Base-by-base conservation (phyloP, 257 asterid genomes). In the Oldenlandia corymbosa region DNA sequence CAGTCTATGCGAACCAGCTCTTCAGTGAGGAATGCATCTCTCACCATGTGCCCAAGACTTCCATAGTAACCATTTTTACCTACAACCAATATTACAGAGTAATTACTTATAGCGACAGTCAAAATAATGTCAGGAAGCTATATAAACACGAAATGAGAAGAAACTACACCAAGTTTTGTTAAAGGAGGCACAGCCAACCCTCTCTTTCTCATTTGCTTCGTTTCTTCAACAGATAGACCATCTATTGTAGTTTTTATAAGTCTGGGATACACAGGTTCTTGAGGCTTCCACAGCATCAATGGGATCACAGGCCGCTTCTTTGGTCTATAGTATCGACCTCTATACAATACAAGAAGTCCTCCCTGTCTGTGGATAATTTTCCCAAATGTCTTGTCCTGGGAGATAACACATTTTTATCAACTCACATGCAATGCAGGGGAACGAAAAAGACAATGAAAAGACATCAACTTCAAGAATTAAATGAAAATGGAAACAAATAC, bases 11-110 rank as follows among this genome's bases (percentile, higher is more conserved):
- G 83, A 48, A 89, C 88, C 50, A 92, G 76, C 78, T 89, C 97
- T 31, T 87, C 95, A 2, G 73, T 65, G 41, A 92, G 81, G 76
- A 89, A 92, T 75, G 96, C 96, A 84, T 89, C 99, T 43, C 88
- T 84, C 56, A 92, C 84, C 97, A 89, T 92, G 42, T 89, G 91
- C 27, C 89, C 85, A 21, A 92, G 99, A 68, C 88, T 83, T 47
- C 89, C 95, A 67, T 92, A 92, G 67, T 92, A 92, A 46, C 99
- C 97, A 69, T 89, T 92, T 80, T 84, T 89, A 31, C 91, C 98
- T 91, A 91, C 82, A 75, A 54, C 50, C 31, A 57, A 17, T 18
- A 62, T 32, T 30, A 60, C 39, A 34, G 9, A 34, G 39, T 10
- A 2, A 17, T 30, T 47, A 54, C 23, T 47, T n/a, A 1, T 65